phyloP scores from a whole-genome alignment of 768 basidiomycete genomes.

The Boletellus ananas region DNA sequence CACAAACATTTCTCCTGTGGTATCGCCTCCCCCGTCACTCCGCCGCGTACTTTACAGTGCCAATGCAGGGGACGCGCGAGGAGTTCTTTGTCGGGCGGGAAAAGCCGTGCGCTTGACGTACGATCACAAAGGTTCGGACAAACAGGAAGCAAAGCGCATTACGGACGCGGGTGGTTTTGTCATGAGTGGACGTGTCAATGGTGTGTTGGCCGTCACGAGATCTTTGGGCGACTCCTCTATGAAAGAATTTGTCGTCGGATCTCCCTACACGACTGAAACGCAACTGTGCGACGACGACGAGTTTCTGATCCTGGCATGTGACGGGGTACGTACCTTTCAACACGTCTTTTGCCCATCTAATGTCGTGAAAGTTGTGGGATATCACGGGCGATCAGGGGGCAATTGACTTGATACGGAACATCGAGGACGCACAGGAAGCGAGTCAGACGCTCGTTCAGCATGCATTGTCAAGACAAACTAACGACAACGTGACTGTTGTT shows the following conservation, averaged over 20 bases:
- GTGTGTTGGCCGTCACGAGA: constrained; percentile 93
- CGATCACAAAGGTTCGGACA: constrained; percentile 97
- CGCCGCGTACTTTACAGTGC: constrained; percentile 89
- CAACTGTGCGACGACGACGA: constrained; percentile 88
- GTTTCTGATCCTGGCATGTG: constrained; percentile 93
- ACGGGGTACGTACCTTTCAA: constrained; percentile 67
- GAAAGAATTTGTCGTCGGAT: constrained; percentile 99
- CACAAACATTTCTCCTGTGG: constrained; percentile 21
- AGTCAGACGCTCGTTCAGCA: constrained; percentile 75
- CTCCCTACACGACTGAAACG: constrained; percentile 98
- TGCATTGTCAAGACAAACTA: constrained; percentile 84
- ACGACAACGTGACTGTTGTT: constrained; percentile 91
- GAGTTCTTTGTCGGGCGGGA: constrained; percentile 87
- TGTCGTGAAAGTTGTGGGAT: constrained; percentile 80
- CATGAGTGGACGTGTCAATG: constrained; percentile 97
- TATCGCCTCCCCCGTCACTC: constrained; percentile 46
- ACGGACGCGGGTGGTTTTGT: constrained; percentile 98
- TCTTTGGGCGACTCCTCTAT: constrained; percentile 96
- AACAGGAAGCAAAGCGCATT: constrained; percentile 96
- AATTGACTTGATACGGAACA: constrained; percentile 73
- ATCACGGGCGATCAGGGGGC: constrained; percentile 89
- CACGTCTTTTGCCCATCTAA: constrained; percentile 4
- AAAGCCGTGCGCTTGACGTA: constrained; percentile 92
- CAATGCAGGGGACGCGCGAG: constrained; percentile 95
- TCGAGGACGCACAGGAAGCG: constrained; percentile 79